Evolutionary conservation across 306 rosid genomes (phyloP).

Genomic region (Cucumis hystrix): DNA sequence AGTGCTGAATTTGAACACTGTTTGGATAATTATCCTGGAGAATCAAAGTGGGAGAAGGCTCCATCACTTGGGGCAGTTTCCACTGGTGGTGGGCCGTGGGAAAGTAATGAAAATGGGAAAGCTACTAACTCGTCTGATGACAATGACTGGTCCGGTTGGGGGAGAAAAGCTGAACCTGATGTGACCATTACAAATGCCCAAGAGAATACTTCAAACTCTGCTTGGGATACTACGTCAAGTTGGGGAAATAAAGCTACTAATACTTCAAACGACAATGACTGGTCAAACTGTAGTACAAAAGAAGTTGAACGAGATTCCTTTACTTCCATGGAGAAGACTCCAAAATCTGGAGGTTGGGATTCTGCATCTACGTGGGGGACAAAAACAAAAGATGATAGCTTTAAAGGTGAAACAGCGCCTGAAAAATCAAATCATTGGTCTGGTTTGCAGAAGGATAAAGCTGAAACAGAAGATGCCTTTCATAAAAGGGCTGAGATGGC

Average conservation of each 20-base stretch:
- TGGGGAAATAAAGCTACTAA: constrained; percentile 10
- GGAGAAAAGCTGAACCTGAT: not conserved
- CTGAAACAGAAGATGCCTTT: not conserved
- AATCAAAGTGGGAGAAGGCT: constrained; percentile 23
- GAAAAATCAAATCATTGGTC: not conserved
- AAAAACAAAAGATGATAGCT: not conserved
- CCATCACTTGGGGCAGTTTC: constrained; percentile 7
- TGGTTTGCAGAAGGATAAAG: not conserved
- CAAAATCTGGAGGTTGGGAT: not conserved
- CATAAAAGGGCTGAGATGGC: not conserved
- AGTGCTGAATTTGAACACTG: constrained; percentile 21
- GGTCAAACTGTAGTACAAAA: not conserved
- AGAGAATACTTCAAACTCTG: constrained; percentile 12
- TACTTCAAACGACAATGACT: not conserved
- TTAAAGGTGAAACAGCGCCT: not conserved
- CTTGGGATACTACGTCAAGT: not conserved
- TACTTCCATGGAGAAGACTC: not conserved
- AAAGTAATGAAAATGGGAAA: not conserved
- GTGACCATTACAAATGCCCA: not conserved
- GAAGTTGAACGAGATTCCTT: not conserved
- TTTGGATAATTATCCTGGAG: constrained; percentile 10
- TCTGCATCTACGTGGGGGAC: not conserved
- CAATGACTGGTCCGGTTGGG: constrained; percentile 16
- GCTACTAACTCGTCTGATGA: constrained; percentile 1
- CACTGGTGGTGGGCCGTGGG: constrained; percentile 10